phyloP scores from a whole-genome alignment of 768 basidiomycete genomes.

The Boletellus ananiceps region DNA sequence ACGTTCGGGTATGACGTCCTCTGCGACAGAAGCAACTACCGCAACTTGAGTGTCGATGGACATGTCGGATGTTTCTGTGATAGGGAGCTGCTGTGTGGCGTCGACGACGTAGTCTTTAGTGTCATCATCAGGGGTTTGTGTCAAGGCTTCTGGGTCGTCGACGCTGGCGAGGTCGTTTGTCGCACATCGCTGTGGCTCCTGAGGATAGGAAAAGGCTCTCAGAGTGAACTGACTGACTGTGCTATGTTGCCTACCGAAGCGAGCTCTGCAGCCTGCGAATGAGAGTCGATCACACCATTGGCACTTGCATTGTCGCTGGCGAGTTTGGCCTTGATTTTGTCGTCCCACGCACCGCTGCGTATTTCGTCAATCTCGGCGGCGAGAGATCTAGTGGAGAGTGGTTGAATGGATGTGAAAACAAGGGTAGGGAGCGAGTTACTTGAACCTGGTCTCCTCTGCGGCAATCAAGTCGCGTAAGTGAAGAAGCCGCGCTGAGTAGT shows the following conservation, averaged over 20 bases:
- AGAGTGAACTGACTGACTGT: background rate
- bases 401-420: background rate
- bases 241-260: conserved; percentile 7
- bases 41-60: conserved; percentile 6
- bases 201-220: background rate
- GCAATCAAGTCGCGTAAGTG: conserved; percentile 71
- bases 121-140: conserved; percentile 5
- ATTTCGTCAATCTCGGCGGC: conserved; percentile 75
- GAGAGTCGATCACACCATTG: background rate
- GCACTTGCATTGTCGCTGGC: conserved; percentile 7
- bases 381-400: conserved; percentile 42
- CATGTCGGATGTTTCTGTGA: background rate
- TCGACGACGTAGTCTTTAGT: background rate
- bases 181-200: conserved; percentile 11
- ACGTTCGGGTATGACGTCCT: conserved; percentile 8
- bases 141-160: conserved; percentile 1
- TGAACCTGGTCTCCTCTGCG: conserved; percentile 75
- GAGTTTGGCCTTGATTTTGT: conserved; percentile 39
- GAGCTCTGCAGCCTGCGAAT: background rate
- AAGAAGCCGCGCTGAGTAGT: conserved; percentile 62
- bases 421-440: conserved; percentile 37
- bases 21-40: background rate
- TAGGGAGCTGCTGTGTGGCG: background rate
- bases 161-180: conserved; percentile 1
- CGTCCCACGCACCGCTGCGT: conserved; percentile 62